These are phyloP conservation scores for Sherardia arvensis DNA, from an alignment of 257 asterid species.

Conservation along the genomic window DNA sequence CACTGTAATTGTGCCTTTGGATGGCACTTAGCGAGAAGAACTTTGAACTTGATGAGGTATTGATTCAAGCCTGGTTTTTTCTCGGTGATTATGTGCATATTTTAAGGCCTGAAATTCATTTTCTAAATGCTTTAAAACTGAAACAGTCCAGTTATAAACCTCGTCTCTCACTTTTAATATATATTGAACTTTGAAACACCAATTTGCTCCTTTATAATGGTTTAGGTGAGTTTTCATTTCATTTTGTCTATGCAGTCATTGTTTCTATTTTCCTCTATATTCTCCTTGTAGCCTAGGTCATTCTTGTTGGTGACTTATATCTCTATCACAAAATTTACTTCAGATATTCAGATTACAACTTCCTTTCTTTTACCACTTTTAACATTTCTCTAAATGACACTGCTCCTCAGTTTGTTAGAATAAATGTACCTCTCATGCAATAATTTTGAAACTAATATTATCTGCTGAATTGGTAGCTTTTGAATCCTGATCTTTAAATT, in stretches of 20 bases:
- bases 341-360: neutral
- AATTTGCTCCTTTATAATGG: neutral
- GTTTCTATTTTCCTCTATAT: too few relatives aligned
- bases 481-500: neutral
- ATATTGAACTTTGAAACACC: neutral
- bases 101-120: neutral
- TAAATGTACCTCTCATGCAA: neutral
- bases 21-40: conserved; percentile 61
- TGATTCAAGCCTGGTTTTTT: neutral
- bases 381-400: neutral
- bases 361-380: neutral
- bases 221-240: neutral
- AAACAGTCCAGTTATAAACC: neutral
- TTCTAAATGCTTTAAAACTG: neutral
- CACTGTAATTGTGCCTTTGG: conserved; percentile 85
- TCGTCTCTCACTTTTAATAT: neutral
- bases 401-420: too few relatives aligned
- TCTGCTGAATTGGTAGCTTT: neutral
- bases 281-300: neutral
- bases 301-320: neutral
- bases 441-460: neutral
- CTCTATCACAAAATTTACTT: neutral
- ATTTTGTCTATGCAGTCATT: neutral
- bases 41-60: conserved; percentile 70
- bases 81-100: neutral